Base-by-base conservation (phyloP, 805 yeast genomes). In the Saturnispora serradocipensis region DNA sequence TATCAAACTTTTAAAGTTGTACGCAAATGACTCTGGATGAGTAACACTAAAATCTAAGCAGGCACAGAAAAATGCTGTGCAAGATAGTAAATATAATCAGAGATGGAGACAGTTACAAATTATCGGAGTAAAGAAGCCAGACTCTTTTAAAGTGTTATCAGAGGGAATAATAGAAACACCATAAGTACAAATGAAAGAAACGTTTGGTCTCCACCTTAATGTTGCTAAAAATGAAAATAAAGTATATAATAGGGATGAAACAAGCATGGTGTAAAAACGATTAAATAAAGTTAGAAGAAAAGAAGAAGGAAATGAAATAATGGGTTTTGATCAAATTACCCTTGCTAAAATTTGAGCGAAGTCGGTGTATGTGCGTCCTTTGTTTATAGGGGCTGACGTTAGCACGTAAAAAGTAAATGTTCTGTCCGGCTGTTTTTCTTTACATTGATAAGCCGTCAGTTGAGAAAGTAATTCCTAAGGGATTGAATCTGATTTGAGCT, bases 401-500 rank as follows among this genome's bases (percentile, higher is more conserved):
- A 10, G 42, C 20, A 38, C 22, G 22, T 16, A 24, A 43, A 25
- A 15, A 25, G n/a, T 43, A 43, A 16, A 24, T 27, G 27, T 25
- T 30, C 8, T 43, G n/a, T 43, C 34, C 20, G 16, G 22, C 8
- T 5, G 10, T 40, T 22, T 40, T 28, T 40, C 10, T 20, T 42
- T n/a, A 35, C 38, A 43, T 43, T 32, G 28, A 18, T 16, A 38
- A 16, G 16, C 45, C 24, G n/a, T 48, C 43, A 5, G 46, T 20
- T 3, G 35, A 45, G 22, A 53, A 47, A 16, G 49, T 53, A 36
- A 57, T 57, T 8, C 60, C 60, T 22, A 57, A 47, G 13, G 60
- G 60, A 36, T 55, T 53, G 35, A 50, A 53, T 25, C 48, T 50
- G 5, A 57, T 49, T 27, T 51, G 38, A 4, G 50, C 50, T 28